phyloP scores from a whole-genome alignment of 2,329 filamentous ascomycete species.

The Chaetomium olivaceum region DNA sequence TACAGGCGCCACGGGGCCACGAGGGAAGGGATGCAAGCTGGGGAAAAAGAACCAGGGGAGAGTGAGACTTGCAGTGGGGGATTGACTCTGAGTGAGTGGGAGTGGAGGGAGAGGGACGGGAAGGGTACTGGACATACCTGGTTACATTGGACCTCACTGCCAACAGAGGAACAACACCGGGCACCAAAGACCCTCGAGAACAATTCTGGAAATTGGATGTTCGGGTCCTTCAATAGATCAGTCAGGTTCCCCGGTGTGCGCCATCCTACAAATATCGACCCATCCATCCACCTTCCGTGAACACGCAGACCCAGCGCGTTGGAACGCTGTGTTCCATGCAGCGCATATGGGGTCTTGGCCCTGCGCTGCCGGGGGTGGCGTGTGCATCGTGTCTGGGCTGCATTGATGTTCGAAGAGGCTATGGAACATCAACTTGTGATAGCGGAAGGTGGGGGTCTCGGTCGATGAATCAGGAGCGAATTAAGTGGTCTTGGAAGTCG shows the following conservation, averaged over 20 bases:
- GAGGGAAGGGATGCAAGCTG: not conserved
- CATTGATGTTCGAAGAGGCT: not conserved
- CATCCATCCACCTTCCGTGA: not conserved
- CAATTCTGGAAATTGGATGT: not conserved
- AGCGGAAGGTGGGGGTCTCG: conserved; percentile 17
- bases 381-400: not conserved
- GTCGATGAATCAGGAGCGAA: conserved; percentile 16
- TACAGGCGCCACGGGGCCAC: not conserved
- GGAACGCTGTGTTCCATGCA: conserved; percentile 6
- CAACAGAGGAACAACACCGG: not conserved
- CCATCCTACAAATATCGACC: not conserved
- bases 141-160: not conserved
- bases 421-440: not conserved
- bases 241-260: not conserved
- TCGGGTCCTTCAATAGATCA: not conserved
- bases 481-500: not conserved
- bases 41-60: not conserved
- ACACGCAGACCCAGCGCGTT: conserved; percentile 6
- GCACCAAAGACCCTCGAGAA: not conserved
- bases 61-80: not conserved
- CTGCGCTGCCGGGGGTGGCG: not conserved
- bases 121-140: not conserved
- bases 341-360: not conserved
- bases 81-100: not conserved
- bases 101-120: not conserved